Evolutionary conservation across 1,284 basidiomycete genomes (phyloP), one percentile per base, ranked within the genome.

Genomic region (Ceratobasidium sp.): DNA sequence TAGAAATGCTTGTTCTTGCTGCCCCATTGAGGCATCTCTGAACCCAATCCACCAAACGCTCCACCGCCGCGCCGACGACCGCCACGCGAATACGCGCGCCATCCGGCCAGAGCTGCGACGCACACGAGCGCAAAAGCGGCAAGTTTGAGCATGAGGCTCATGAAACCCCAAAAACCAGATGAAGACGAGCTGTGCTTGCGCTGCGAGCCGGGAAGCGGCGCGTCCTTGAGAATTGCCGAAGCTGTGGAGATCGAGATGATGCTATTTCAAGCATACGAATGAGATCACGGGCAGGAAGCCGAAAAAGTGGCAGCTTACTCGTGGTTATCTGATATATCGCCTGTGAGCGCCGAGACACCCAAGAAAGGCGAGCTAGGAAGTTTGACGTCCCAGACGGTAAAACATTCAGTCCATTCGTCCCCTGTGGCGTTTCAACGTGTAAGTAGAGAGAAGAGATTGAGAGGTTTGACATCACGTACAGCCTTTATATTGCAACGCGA

Each of bases 321-420:
- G 79, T 96, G 94, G 36, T 88, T 85, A 76, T 95, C 92, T 59
- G 85, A 89, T 4, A 98, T 93, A 77, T 98, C 94, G 43, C 97
- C 97, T 0, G 97, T 99, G 80, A 94, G 85, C 1, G 97, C 95
- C 5, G 92, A 89, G 81, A 98, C 93, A 8, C 97, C 97, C 71
- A 99, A 82, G 83, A 87, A 98, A 0, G 95, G 93, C 60, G 87
- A 84, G 0, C 80, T 70, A 26, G 48, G 26, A 8, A 52, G 48
- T 23, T 16, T 23, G 73, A 92, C 79, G 50, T 89, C 88, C 32
- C 89, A 85, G 43, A 94, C 77, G 62, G 85, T 88, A 86, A 99
- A 97, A 81, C 97, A 99, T 46, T 92, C 88, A 16, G 89, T 87
- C 97, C 97, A 99, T 75, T 97, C 89, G 78, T 98, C 95, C 91